These are phyloP conservation scores for Erodium chrysanthum DNA, from an alignment of 441 rosid species.

Conservation along the genomic window DNA sequence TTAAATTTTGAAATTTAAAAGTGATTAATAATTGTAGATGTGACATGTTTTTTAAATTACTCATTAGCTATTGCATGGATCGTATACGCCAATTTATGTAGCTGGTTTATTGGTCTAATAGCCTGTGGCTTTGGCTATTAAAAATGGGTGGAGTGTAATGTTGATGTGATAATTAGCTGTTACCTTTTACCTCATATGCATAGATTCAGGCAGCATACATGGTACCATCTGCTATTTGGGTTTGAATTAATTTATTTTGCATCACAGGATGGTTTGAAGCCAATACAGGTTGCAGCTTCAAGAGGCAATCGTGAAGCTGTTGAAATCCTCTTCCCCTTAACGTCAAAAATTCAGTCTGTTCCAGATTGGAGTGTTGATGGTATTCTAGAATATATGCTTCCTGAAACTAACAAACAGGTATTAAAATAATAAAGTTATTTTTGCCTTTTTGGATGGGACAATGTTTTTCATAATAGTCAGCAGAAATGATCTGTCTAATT, in stretches of 20 bases:
- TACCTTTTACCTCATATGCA: not conserved
- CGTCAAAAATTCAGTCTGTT: slow-evolving; percentile 39
- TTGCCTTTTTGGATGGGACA: not conserved
- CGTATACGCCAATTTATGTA: not conserved
- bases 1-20: no score
- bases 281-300: slow-evolving; percentile 73
- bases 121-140: not conserved
- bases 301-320: slow-evolving; percentile 55
- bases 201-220: not conserved
- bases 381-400: slow-evolving; percentile 43
- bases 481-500: not conserved
- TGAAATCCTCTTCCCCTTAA: slow-evolving; percentile 64
- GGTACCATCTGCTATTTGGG: not conserved
- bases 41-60: not conserved
- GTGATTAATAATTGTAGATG: not conserved
- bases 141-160: no score
- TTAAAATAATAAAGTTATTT: not conserved
- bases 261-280: slow-evolving; percentile 67
- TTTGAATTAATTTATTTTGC: not conserved
- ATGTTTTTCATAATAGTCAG: not conserved
- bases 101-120: not conserved
- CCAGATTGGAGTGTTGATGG: slow-evolving; percentile 75
- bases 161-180: not conserved
- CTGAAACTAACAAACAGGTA: slow-evolving; percentile 45
- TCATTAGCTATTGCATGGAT: not conserved